Base-by-base conservation (phyloP, 768 basidiomycete genomes). In the Tubosaeta sp. region DNA sequence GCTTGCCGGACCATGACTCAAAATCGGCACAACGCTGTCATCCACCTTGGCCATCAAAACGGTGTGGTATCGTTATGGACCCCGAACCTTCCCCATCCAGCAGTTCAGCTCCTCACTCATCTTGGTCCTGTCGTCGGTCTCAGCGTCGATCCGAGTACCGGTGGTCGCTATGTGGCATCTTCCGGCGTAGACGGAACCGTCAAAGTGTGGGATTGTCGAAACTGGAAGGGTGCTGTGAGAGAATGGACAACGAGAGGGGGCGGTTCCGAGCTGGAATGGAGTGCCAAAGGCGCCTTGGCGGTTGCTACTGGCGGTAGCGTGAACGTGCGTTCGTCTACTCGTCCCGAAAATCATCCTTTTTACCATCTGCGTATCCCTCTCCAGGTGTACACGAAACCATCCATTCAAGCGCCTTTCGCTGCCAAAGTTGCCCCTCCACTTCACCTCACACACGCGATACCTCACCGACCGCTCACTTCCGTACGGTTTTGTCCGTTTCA, bases 21-120 rank as follows among this genome's bases (percentile, higher is more conserved):
- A 75, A 97, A 97, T 65, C 68, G 75, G 14, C 94, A 97, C 72
- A 95, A 88, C 68, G 97, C 93, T 12, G 91, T 98, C 55, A 86
- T 97, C 50, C 84, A 97, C 55, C 82, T 97, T 10, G 97, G 97
- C 0, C 95, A 98, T 63, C 85, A 91, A 63, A 97, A 97, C 62
- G 95, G 95, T 13, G 86, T 85, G 25, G 88, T 97, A n/a, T 94
- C 94, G 0, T 76, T 98, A 2, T 97, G 95, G 94, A 95, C 95
- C 7, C 97, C 97, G 0, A 97, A 95, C 64, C 77, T 97, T 4
- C 83, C 91, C 0, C 86, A 91, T 54, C 90, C 95, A 0, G 93
- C 91, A 1, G 91, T 98, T 32, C 92, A 90, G 56, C 80, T 97
- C 0, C 80, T 97, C 7, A 88, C 95, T 1, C 97, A 98, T 65